Conservation (phyloP, 2,329 filamentous ascomycete species). For the Chlorencoelia australis region DNA sequence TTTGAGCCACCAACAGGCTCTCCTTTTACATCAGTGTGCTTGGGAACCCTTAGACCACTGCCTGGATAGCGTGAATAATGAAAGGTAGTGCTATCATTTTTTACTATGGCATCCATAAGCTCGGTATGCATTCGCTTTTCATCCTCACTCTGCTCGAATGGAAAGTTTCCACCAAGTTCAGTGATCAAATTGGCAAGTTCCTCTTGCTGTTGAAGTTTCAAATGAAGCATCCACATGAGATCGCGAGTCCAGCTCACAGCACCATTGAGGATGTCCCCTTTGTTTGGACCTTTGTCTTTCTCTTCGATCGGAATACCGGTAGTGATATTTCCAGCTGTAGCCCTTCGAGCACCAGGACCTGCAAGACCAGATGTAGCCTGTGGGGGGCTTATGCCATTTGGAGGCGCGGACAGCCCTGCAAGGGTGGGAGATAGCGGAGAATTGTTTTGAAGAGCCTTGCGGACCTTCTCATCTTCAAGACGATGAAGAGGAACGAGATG, state of each 20-base stretch:
- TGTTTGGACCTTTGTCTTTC: slow-evolving; percentile 97
- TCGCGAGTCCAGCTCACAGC: slow-evolving; percentile 96
- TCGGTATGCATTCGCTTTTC: slow-evolving; percentile 94
- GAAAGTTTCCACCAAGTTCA: slow-evolving; percentile 63
- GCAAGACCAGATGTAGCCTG: slow-evolving; percentile 80
- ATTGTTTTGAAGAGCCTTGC: slow-evolving; percentile 88
- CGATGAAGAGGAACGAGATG: slow-evolving; percentile 86
- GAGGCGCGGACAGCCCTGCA: slow-evolving; percentile 46
- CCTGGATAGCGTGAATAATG: slow-evolving; percentile 76
- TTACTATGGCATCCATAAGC: slow-evolving; percentile 74
- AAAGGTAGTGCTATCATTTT: slow-evolving; percentile 64
- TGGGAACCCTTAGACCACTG: slow-evolving; percentile 79
- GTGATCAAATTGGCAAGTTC: slow-evolving; percentile 69
- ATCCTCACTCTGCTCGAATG: slow-evolving; percentile 79
- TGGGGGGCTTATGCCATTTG: slow-evolving; percentile 49
- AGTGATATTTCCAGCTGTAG: slow-evolving; percentile 72
- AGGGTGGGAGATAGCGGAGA: slow-evolving; percentile 80
- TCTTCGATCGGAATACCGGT: slow-evolving; percentile 89
- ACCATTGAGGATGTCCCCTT: slow-evolving; percentile 95
- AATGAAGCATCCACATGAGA: slow-evolving; percentile 91
- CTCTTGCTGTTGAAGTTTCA: slow-evolving; percentile 82
- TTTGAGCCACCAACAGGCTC: slow-evolving; percentile 52
- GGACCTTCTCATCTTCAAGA: slow-evolving; percentile 92
- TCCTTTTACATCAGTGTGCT: slow-evolving; percentile 85
- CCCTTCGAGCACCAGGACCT: slow-evolving; percentile 72